phyloP scores from a whole-genome alignment of 257 asterid genomes.

The Misopates orontium region DNA sequence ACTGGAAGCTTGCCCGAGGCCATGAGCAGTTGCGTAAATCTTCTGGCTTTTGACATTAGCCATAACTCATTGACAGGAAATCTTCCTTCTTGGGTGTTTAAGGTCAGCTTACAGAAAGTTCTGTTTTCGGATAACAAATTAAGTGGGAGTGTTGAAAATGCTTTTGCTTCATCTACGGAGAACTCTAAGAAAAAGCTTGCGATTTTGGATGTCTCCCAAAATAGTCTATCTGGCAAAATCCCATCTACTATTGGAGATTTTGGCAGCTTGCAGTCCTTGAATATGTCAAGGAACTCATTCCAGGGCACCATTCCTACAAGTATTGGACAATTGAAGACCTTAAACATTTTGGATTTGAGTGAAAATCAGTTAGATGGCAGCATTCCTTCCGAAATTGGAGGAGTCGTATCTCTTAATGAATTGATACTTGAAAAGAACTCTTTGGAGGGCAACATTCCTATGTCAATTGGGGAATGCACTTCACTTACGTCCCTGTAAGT shows the following conservation, averaged over 20 bases:
- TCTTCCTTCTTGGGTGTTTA: conserved; percentile 60
- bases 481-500: conserved; percentile 67
- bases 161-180: conserved; percentile 45
- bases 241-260: conserved; percentile 57
- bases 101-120: conserved; percentile 58
- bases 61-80: conserved; percentile 58
- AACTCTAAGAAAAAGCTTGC: conserved; percentile 48
- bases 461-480: conserved; percentile 59
- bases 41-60: conserved; percentile 57
- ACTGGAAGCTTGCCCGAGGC: conserved; percentile 66
- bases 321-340: conserved; percentile 46
- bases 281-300: conserved; percentile 53
- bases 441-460: conserved; percentile 62
- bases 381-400: conserved; percentile 75
- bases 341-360: conserved; percentile 62
- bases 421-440: conserved; percentile 56
- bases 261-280: conserved; percentile 50
- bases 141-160: conserved; percentile 47
- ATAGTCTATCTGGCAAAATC: conserved; percentile 50
- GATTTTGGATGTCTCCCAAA: conserved; percentile 59
- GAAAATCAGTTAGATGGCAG: conserved; percentile 64
- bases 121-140: conserved; percentile 55
- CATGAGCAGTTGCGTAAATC: conserved; percentile 52
- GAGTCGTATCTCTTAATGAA: conserved; percentile 52
- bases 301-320: conserved; percentile 50